Base-by-base conservation (phyloP, 176 grass and related monocot genomes). In the Cymbopogon citratus region DNA sequence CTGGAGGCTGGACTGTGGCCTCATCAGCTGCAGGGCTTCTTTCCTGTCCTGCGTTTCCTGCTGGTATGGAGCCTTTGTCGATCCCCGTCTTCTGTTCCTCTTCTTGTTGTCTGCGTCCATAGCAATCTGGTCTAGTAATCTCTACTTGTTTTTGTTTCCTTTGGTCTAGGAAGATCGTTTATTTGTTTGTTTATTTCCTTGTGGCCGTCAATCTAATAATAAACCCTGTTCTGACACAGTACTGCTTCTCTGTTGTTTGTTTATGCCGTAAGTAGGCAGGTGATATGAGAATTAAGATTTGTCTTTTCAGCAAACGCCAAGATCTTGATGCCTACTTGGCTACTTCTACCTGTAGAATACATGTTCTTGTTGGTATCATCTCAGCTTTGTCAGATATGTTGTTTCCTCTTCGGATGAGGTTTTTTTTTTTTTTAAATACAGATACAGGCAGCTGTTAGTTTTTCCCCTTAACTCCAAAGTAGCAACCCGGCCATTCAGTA, bases 11-110 rank as follows among this genome's bases (percentile, higher is more conserved):
- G 39, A 41, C 51, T 54, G 51, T 54, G 18, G 51, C 51, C 51
- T 54, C 51, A 54, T 18, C 48, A 7, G 10, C 43, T 44, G 48
- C 52, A 0, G 35, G 60, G 4, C 12, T 18, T 35, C 43, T 8
- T 9, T 41, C 40, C 86, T 27, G 1, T 26, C 29, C 7, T 35
- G 9, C 38, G 18, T 36, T 16, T 24, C 38, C 69, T 66, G 19
- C 73, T 63, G 81, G 82, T 85, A 76, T 43, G 63, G 71, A 56
- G 23, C 29, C 6, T 70, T 89, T 31, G 63, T 69, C 36, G 87
- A 69, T 69, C 18, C 57, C 45, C 2, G 0, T 38, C 51, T 63
- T 9, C n/a, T 4, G 45, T 84, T 48, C 70, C 19, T 56, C 19
- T 56, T 56, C 52, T 34, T 80, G 23, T 75, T 62, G 48, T 51